Conservation (phyloP, 768 basidiomycete species). For the Hemileccinum rubropunctum region DNA sequence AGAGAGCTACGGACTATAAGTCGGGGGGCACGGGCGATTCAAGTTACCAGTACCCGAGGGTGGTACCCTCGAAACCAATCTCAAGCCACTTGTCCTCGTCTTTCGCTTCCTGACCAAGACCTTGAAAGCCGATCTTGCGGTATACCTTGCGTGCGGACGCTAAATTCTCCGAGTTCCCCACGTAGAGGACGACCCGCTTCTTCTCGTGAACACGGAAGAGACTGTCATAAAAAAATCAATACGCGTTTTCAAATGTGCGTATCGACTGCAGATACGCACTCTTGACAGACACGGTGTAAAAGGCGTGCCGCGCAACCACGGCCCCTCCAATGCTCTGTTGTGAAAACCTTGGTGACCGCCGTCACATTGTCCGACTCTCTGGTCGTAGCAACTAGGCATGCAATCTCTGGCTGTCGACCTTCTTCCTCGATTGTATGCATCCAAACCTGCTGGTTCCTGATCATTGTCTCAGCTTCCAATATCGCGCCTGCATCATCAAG, state of each 20-base stretch:
- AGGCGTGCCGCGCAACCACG: slow-evolving; percentile 59
- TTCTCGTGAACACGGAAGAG: slow-evolving; percentile 22
- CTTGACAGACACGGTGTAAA: slow-evolving; percentile 50
- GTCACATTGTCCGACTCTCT: slow-evolving; percentile 52
- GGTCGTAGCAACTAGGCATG: slow-evolving; percentile 67
- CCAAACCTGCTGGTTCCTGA: slow-evolving; percentile 53
- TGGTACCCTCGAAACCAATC: slow-evolving; percentile 12
- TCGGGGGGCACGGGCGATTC: no score
- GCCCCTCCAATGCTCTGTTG: slow-evolving; percentile 47
- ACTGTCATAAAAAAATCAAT: slow-evolving; percentile 11
- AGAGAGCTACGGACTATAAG: background rate
- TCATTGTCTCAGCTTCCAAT: slow-evolving; percentile 49
- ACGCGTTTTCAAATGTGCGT: no score
- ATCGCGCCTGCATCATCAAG: slow-evolving; percentile 42
- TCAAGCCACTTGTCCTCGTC: slow-evolving; percentile 22
- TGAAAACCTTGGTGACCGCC: slow-evolving; percentile 71
- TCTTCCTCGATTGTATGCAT: slow-evolving; percentile 44
- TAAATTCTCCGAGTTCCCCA: slow-evolving; percentile 37
- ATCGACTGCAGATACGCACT: slow-evolving; percentile 35
- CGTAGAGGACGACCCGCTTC: slow-evolving; percentile 50
- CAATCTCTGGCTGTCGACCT: slow-evolving; percentile 39
- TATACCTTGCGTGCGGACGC: slow-evolving; percentile 20
- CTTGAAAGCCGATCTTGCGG: slow-evolving; percentile 21
- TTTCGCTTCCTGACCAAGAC: slow-evolving; percentile 9
- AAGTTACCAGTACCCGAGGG: slow-evolving; percentile 18